Evolutionary conservation across 139 green algal species (phyloP), one percentile per base, ranked within the genome.

Genomic region (Coelastrella sp.): DNA sequence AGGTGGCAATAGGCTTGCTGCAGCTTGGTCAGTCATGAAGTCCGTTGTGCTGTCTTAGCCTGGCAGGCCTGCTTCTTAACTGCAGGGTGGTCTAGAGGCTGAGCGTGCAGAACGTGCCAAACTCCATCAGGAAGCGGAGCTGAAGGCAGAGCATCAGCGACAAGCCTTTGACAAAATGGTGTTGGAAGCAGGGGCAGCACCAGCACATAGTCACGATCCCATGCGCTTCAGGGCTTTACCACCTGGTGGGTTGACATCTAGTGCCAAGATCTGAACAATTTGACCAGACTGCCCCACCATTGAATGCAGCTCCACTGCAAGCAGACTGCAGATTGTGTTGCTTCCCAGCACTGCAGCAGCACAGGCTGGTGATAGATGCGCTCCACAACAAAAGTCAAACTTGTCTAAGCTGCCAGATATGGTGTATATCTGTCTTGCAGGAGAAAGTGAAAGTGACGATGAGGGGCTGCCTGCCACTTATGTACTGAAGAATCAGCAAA

Each of bases 141-240:
- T 60, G 19, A 81, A 41, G 45, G 87, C 89, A 3, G 86, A 92
- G 86, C 41, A 63, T 21, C 86, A 94, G 75, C 38, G 89, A 0
- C 37, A 90, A 15, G 81, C 77, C 0, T 96, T 96, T 81, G 88
- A 95, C 59, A 87, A 89, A 13, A 95, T 96, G 90, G 89, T 96
- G 37, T 89, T 85, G 74, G 60, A 83, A 19, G 91, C 91, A 17
- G 64, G 67, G 0, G 75, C 81, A 27, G 85, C 85, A 27, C 91
- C 91, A 11, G 87, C 35, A 27, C 25, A 50, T 38, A 90, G 88
- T 5, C 85, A 88, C 27, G 89, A 94, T 80, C 90, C 89, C 71
- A 94, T 95, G 91, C 87, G 89, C 69, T 95, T 94, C 78, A 64
- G 91, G 23, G 92, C 90, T 0, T 79, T 93, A 75, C 89, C 88